Conservation (phyloP, 2,329 filamentous ascomycete genomes). For the Trichoderma endophyticum region DNA sequence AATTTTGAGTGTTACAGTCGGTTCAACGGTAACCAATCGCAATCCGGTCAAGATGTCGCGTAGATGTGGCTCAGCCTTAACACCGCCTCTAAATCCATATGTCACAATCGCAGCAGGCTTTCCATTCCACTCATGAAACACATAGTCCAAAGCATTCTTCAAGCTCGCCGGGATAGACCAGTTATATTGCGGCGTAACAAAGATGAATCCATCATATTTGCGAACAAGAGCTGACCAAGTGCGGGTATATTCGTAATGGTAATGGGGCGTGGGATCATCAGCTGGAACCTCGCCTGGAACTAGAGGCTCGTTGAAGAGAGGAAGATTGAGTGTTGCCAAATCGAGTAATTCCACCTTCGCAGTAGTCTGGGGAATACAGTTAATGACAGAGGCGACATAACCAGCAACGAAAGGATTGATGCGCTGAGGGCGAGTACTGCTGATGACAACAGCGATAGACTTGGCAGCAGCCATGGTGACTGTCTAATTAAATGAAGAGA, state of each 20-base stretch:
- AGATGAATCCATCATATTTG: slow-evolving; percentile 46
- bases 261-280: slow-evolving; percentile 26
- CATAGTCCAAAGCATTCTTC: slow-evolving; percentile 63
- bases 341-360: slow-evolving; percentile 32
- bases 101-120: slow-evolving; percentile 53
- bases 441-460: slow-evolving; percentile 36
- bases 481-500: neutral
- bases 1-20: neutral
- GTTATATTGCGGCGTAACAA: slow-evolving; percentile 57
- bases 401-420: slow-evolving; percentile 34
- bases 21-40: slow-evolving; percentile 10
- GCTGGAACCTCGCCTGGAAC: slow-evolving; percentile 39
- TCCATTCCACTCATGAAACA: slow-evolving; percentile 55
- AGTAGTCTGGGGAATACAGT: slow-evolving; percentile 18
- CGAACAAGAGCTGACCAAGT: slow-evolving; percentile 44
- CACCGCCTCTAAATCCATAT: slow-evolving; percentile 49
- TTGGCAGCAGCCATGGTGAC: neutral
- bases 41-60: slow-evolving; percentile 22
- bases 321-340: slow-evolving; percentile 40
- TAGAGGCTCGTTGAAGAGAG: slow-evolving; percentile 43
- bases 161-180: slow-evolving; percentile 49
- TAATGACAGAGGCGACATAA: slow-evolving; percentile 31
- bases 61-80: slow-evolving; percentile 21
- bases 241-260: slow-evolving; percentile 40
- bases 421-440: slow-evolving; percentile 34